Evolutionary conservation across 805 yeast species (phyloP).

Genomic region (Spathaspora hagerdaliae): DNA sequence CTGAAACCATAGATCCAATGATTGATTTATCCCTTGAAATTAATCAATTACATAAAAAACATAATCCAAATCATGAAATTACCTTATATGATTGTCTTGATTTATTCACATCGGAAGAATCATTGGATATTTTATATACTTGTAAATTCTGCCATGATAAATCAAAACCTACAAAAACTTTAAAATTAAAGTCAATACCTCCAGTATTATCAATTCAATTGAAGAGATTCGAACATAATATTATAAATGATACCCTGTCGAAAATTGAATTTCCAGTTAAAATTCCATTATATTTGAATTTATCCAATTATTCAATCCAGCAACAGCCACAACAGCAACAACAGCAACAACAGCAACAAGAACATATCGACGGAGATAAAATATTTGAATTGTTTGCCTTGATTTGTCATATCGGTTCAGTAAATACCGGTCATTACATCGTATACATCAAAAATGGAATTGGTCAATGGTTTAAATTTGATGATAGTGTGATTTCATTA

Average conservation of each 20-base stretch:
- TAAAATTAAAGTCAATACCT: slow-evolving; percentile 66
- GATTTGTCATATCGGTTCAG: slow-evolving; percentile 86
- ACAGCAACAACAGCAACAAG: not conserved
- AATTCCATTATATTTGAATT: slow-evolving; percentile 69
- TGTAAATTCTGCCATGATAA: slow-evolving; percentile 63
- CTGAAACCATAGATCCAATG: slow-evolving; percentile 81
- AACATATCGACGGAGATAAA: slow-evolving; percentile 24
- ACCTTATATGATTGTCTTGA: slow-evolving; percentile 62
- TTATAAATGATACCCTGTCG: slow-evolving; percentile 44
- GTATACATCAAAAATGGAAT: slow-evolving; percentile 69
- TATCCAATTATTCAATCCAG: slow-evolving; percentile 55
- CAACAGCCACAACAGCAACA: slow-evolving; percentile 31
- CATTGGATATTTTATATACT: slow-evolving; percentile 65
- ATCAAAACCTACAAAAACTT: slow-evolving; percentile 65
- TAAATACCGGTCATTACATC: slow-evolving; percentile 93
- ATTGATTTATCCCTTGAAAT: slow-evolving; percentile 85
- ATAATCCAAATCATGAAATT: slow-evolving; percentile 19
- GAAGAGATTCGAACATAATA: slow-evolving; percentile 69
- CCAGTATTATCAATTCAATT: slow-evolving; percentile 80
- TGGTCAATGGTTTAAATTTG: slow-evolving; percentile 86
- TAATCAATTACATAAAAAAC: slow-evolving; percentile 22
- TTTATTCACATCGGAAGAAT: slow-evolving; percentile 75
- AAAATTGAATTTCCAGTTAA: slow-evolving; percentile 74
- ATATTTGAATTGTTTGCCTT: slow-evolving; percentile 82
- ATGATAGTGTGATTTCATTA: slow-evolving; percentile 77